Conservation (phyloP, 2,329 filamentous ascomycete genomes). For the Capronia americana region DNA sequence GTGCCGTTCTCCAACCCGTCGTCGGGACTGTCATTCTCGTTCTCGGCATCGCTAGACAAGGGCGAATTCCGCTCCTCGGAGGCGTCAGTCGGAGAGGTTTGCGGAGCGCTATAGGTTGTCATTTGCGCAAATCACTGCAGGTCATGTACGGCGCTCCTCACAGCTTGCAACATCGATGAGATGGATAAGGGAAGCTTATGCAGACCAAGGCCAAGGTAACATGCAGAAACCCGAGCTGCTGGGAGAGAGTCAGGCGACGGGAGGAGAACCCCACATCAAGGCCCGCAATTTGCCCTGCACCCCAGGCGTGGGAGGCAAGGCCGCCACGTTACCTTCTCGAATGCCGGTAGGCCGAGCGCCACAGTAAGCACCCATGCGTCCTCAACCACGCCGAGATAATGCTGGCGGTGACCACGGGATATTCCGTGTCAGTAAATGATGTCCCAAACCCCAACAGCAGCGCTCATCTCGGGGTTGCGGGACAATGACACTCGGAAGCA, state of each 20-base stretch:
- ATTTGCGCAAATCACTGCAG: constrained; percentile 20
- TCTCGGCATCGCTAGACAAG: constrained; percentile 34
- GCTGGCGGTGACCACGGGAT: neutral
- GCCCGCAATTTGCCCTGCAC: constrained; percentile 4
- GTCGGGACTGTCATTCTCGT: constrained; percentile 29
- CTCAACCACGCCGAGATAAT: neutral
- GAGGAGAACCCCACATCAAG: neutral
- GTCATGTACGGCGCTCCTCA: neutral
- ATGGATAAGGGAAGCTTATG: neutral
- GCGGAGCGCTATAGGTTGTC: constrained; percentile 27
- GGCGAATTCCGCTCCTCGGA: constrained; percentile 35
- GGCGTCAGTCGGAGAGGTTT: constrained; percentile 29
- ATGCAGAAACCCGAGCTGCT: constrained; percentile 9
- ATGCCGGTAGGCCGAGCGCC: neutral
- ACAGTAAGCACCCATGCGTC: neutral
- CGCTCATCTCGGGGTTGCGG: neutral
- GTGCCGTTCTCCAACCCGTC: constrained; percentile 22
- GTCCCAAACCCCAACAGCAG: neutral
- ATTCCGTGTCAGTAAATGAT: neutral
- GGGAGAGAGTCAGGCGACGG: neutral
- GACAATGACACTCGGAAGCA: neutral
- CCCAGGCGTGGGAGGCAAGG: neutral
- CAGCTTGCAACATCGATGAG: neutral
- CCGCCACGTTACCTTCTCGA: neutral
- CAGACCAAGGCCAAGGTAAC: constrained; percentile 3